Evolutionary conservation across 306 rosid species (phyloP).

Genomic region (Sicyos baderoa): DNA sequence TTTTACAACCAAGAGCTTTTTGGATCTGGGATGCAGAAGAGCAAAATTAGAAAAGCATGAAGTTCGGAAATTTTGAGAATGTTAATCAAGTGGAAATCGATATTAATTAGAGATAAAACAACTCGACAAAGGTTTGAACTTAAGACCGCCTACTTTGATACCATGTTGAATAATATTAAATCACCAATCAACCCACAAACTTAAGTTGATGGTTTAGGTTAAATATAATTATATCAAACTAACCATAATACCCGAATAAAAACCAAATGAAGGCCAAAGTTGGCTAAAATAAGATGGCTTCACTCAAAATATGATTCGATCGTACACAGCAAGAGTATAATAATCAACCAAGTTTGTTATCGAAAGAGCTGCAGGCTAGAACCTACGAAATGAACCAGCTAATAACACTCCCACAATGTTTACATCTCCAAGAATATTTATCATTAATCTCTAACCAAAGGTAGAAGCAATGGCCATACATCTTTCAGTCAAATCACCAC

Average conservation of each 20-base stretch:
- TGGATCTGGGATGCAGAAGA: slow-evolving; percentile 31
- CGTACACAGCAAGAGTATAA: not conserved
- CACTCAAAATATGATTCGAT: not conserved
- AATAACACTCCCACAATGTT: not conserved
- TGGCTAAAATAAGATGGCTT: no score
- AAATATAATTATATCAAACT: not conserved
- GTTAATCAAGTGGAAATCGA: no score
- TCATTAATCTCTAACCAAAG: no score
- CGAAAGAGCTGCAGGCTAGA: not conserved
- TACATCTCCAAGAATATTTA: not conserved
- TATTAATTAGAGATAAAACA: no score
- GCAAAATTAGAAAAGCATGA: slow-evolving; percentile 17
- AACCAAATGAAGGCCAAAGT: not conserved
- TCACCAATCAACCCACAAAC: no score
- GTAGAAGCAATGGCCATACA: not conserved
- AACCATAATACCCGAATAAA: not conserved
- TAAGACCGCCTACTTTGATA: no score
- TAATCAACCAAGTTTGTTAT: not conserved
- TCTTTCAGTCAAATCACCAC: not conserved
- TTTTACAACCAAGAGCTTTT: slow-evolving; percentile 76
- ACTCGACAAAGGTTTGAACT: no score
- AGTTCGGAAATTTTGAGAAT: no score
- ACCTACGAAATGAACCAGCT: no score
- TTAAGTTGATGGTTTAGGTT: no score
- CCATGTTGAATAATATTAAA: no score